phyloP scores from a whole-genome alignment of 1,139 yeast species.

The Magnusiomyces tetraspermus region DNA sequence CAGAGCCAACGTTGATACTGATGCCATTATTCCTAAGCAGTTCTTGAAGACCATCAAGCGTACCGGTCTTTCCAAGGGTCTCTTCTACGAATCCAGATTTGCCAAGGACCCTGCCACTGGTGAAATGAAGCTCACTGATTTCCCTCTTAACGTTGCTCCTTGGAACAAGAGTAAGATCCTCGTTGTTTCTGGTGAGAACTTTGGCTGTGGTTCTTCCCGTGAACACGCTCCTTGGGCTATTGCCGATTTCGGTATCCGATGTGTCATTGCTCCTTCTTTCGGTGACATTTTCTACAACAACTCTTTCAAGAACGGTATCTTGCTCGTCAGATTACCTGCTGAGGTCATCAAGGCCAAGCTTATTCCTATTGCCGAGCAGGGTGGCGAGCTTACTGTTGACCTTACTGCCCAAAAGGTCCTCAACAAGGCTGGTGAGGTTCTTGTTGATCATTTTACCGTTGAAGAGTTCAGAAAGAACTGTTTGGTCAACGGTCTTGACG shows the following conservation, averaged over 20 bases:
- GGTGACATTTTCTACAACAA: conserved; percentile 97
- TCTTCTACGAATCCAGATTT: conserved; percentile 84
- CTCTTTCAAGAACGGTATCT: conserved; percentile 88
- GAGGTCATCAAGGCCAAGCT: conserved; percentile 61
- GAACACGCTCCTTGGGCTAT: conserved; percentile 99
- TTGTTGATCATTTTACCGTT: conserved; percentile 74
- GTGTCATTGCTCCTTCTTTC: conserved; percentile 93
- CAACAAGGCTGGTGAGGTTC: conserved; percentile 60
- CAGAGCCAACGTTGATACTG: conserved; percentile 93
- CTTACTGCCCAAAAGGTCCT: conserved; percentile 75
- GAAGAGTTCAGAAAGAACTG: conserved; percentile 93
- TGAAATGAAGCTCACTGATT: conserved; percentile 74
- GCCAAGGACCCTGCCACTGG: conserved; percentile 55
- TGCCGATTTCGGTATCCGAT: conserved; percentile 91
- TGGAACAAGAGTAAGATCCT: conserved; percentile 71
- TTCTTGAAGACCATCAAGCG: conserved; percentile 94
- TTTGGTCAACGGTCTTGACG: conserved; percentile 87
- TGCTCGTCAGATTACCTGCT: conserved; percentile 81
- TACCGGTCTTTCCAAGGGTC: conserved; percentile 81
- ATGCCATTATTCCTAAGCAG: conserved; percentile 97
- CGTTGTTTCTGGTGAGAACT: conserved; percentile 91
- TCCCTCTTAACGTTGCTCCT: conserved; percentile 76
- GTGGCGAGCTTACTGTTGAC: conserved; percentile 66
- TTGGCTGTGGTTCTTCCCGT: conserved; percentile 98
- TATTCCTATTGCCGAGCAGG: conserved; percentile 68